Conservation (phyloP, 2,329 filamentous ascomycete genomes). For the Aspergillus sp. region DNA sequence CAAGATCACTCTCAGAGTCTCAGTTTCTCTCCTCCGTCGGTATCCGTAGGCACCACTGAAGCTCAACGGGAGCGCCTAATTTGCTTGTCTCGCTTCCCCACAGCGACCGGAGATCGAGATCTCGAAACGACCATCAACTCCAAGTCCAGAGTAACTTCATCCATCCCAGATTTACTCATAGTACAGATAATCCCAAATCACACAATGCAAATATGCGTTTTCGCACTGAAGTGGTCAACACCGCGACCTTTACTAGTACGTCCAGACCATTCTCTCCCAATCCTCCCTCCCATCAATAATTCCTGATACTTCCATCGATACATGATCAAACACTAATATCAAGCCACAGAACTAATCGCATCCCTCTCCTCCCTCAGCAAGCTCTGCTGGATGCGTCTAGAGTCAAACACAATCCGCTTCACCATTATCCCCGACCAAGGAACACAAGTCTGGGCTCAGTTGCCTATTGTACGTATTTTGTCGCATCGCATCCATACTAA, state of each 20-base stretch:
- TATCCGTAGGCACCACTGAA: not conserved
- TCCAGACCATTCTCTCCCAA: constrained; percentile 17
- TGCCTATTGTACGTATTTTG: constrained; percentile 43
- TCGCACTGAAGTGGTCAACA: constrained; percentile 37
- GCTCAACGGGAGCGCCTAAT: not conserved
- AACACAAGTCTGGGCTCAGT: constrained; percentile 93
- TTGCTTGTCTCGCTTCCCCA: not conserved
- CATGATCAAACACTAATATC: not conserved
- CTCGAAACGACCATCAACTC: not conserved
- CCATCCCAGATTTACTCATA: not conserved
- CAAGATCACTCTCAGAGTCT: not conserved
- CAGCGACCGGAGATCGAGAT: not conserved
- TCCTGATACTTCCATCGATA: no score
- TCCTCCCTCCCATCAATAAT: constrained; percentile 22
- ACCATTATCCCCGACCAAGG: constrained; percentile 94
- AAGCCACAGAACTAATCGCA: constrained; percentile 61
- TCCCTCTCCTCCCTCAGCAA: constrained; percentile 72
- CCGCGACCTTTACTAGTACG: constrained; percentile 57
- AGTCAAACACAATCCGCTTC: constrained; percentile 85
- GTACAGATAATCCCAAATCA: not conserved
- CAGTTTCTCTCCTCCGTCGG: not conserved
- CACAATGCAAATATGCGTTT: constrained; percentile 36
- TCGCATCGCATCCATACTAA: not conserved
- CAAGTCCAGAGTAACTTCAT: not conserved
- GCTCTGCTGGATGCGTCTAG: constrained; percentile 87